Percentiles rank a stretch among this genome's conserved stretches.
phyloP scores from a whole-genome alignment of 2,329 filamentous ascomycete genomes.

The Pseudocercospora fijiensis region DNA sequence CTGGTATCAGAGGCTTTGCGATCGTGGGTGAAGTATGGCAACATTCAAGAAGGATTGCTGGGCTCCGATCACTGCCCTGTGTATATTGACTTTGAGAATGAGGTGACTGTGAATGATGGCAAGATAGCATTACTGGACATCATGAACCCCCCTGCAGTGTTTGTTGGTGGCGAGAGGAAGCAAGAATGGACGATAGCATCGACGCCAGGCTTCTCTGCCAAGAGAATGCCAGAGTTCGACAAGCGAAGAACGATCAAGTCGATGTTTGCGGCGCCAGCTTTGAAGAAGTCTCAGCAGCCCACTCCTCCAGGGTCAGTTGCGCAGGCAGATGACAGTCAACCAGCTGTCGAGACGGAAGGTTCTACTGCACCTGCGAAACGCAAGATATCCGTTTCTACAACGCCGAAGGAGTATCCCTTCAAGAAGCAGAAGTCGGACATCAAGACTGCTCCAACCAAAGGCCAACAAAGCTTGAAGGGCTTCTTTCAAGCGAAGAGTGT shows the following conservation, averaged over 20 bases:
- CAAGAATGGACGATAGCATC: constrained; percentile 67
- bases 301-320: neutral
- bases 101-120: constrained; percentile 52
- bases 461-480: constrained; percentile 66
- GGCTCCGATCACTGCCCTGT: constrained; percentile 97
- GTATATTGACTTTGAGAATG: constrained; percentile 70
- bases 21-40: constrained; percentile 72
- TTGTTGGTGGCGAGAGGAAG: constrained; percentile 63
- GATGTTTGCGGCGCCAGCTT: constrained; percentile 67
- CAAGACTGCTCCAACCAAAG: constrained; percentile 42
- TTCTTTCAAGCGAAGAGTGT: constrained; percentile 69
- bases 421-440: constrained; percentile 55
- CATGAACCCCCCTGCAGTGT: constrained; percentile 74
- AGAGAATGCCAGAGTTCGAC: constrained; percentile 83
- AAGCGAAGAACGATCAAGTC: constrained; percentile 82
- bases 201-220: constrained; percentile 72
- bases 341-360: neutral
- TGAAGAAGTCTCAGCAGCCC: constrained; percentile 45
- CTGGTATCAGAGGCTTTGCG: constrained; percentile 78
- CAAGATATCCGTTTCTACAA: constrained; percentile 32
- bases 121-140: constrained; percentile 61
- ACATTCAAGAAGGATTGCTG: constrained; percentile 91
- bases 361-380: constrained; percentile 37
- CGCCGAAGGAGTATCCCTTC: constrained; percentile 33
- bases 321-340: neutral